phyloP scores from a whole-genome alignment of 768 basidiomycete species.

The Cystobasidium onofrii region DNA sequence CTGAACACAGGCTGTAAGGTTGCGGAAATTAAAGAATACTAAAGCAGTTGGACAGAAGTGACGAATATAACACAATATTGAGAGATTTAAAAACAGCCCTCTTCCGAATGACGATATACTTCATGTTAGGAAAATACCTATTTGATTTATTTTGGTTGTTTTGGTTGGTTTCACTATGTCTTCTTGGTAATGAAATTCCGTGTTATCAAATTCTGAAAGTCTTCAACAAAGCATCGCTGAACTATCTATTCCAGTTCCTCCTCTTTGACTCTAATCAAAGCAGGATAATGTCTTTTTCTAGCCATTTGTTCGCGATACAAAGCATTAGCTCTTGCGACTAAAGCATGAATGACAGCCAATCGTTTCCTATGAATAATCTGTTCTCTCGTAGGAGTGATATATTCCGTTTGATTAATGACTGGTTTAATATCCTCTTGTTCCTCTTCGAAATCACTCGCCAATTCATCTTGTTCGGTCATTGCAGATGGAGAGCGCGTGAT shows the following conservation, averaged over 20 bases:
- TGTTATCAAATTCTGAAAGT: too few species aligned
- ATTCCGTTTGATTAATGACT: background rate
- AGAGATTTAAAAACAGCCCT: too few species aligned
- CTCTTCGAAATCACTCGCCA: background rate
- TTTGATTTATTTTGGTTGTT: too few species aligned
- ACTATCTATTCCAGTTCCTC: conserved; percentile 19
- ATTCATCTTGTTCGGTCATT: background rate
- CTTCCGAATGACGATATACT: too few species aligned
- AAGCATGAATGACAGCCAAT: conserved; percentile 26
- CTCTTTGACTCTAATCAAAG: conserved; percentile 21
- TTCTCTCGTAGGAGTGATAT: background rate
- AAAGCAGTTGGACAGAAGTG: background rate
- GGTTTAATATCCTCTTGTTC: background rate
- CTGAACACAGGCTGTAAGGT: too few species aligned
- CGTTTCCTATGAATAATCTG: background rate
- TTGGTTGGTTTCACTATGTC: too few species aligned
- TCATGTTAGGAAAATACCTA: too few species aligned
- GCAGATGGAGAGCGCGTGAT: background rate
- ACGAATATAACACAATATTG: too few species aligned
- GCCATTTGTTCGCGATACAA: conserved; percentile 22
- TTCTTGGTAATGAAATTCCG: too few species aligned
- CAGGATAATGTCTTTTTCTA: background rate
- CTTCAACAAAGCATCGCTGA: too few species aligned
- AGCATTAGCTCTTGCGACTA: conserved; percentile 12
- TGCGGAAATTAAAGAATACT: too few species aligned